A percentile compares a stretch with the other conserved stretches of the same genome.
These are phyloP conservation scores for Raphanus raphanistrum DNA, from an alignment of 345 rosid species.

Conservation along the genomic window DNA sequence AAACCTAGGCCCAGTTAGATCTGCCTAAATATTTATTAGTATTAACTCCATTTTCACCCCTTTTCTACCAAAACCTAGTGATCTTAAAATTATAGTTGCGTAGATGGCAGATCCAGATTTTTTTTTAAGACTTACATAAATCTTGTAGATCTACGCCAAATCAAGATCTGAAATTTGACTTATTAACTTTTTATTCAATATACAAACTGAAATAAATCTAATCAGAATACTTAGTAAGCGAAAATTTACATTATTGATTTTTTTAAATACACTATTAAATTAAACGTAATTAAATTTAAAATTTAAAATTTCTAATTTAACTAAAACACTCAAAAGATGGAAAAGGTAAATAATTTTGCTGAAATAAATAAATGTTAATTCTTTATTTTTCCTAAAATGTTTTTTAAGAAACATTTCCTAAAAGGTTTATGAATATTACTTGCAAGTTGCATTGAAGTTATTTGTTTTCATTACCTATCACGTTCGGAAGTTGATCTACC, in stretches of 20 bases:
- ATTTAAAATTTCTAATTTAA: background rate
- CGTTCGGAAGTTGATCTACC: background rate
- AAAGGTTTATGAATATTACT: conserved; percentile 6
- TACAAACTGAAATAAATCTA: background rate
- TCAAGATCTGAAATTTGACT: conserved; percentile 10
- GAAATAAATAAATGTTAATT: background rate
- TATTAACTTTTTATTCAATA: background rate
- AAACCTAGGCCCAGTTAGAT: conserved; percentile 9
- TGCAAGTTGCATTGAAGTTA: conserved; percentile 16
- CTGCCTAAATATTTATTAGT: conserved; percentile 7
- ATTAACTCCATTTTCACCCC: conserved; percentile 6
- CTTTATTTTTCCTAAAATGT: background rate
- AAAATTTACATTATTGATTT: background rate
- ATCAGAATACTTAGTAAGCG: background rate
- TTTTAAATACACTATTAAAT: background rate
- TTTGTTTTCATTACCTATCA: background rate
- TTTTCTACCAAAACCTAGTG: background rate
- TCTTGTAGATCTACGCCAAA: conserved; percentile 15
- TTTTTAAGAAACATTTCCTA: background rate
- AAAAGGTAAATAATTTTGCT: background rate
- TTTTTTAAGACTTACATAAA: background rate
- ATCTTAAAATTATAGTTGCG: conserved; percentile 5
- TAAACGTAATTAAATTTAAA: background rate
- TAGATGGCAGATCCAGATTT: conserved; percentile 13
- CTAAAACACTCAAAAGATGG: background rate